A percentile compares a stretch with the other conserved stretches of the same genome.
phyloP scores from a whole-genome alignment of 2,329 filamentous ascomycete genomes.

The Metarhizium robertsii region DNA sequence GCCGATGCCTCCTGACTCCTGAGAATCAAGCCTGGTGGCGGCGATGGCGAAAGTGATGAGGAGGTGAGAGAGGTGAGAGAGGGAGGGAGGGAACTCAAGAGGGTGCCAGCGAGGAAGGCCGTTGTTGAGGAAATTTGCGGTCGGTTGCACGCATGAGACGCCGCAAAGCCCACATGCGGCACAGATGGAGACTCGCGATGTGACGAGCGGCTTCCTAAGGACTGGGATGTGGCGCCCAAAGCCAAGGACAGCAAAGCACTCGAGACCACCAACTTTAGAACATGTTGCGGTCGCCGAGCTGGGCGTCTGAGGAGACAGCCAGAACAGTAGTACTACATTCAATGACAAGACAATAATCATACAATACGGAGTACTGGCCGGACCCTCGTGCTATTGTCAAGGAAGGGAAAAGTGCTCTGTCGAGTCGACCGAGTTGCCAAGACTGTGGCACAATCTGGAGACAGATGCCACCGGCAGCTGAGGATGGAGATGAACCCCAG shows the following conservation, averaged over 20 bases:
- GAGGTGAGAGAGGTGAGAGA: background rate
- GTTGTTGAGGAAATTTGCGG: conserved; percentile 1
- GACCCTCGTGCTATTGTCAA: too few species aligned
- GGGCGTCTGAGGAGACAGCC: background rate
- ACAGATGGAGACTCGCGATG: conserved; percentile 3
- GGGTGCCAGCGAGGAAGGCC: background rate
- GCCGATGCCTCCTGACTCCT: background rate
- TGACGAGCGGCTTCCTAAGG: conserved; percentile 1
- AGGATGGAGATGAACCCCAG: background rate
- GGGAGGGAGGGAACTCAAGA: background rate
- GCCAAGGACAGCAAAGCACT: background rate
- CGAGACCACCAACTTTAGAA: background rate
- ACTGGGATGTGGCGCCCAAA: background rate
- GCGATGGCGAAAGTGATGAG: background rate
- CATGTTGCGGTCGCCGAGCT: background rate
- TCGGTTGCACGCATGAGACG: conserved; percentile 6
- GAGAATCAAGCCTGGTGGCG: background rate
- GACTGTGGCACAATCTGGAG: background rate
- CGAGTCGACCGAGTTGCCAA: too few species aligned
- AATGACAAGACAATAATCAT: too few species aligned
- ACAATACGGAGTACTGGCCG: too few species aligned
- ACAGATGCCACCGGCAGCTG: background rate
- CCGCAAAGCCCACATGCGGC: conserved; percentile 6
- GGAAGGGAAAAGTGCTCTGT: too few species aligned
- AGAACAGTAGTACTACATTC: background rate